Percentiles rank a stretch among this genome's conserved stretches.
These are phyloP conservation scores for Heritiera fomes DNA, from an alignment of 345 rosid species.

Conservation along the genomic window DNA sequence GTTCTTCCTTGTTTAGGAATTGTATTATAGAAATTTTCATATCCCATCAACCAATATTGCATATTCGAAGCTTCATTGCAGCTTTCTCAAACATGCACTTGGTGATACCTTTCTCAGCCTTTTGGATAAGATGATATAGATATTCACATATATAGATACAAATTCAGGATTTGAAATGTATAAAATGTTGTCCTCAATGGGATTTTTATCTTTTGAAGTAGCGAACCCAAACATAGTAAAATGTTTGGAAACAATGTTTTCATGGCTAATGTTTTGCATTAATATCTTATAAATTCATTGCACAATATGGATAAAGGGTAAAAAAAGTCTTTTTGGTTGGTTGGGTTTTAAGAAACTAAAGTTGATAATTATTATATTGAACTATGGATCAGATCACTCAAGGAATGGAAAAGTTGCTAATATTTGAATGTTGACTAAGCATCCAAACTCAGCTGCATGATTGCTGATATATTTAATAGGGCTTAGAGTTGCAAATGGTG, in stretches of 20 bases:
- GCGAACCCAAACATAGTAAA: neutral
- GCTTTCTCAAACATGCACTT: neutral
- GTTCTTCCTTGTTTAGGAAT: slow-evolving; percentile 18
- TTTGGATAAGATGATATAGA: slow-evolving; percentile 10
- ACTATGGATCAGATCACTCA: too few relatives aligned
- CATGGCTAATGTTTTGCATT: neutral
- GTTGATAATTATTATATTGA: too few relatives aligned
- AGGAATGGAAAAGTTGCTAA: neutral
- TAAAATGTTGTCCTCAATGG: neutral
- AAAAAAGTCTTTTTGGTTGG: too few relatives aligned
- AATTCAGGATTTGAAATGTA: neutral
- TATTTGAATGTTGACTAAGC: neutral
- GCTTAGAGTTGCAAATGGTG: neutral
- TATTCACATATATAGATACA: neutral
- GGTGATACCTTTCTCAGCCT: neutral
- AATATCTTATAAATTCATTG: neutral
- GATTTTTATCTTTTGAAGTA: neutral
- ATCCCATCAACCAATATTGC: neutral
- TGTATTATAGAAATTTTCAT: slow-evolving; percentile 9
- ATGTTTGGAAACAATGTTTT: neutral
- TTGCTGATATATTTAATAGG: neutral
- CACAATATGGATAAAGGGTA: neutral
- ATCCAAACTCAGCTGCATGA: slow-evolving; percentile 1
- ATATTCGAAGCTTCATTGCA: neutral
- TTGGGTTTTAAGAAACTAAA: too few relatives aligned